Conservation (phyloP, 2,329 filamentous ascomycete species). For the Pseudopithomyces chartarum region DNA sequence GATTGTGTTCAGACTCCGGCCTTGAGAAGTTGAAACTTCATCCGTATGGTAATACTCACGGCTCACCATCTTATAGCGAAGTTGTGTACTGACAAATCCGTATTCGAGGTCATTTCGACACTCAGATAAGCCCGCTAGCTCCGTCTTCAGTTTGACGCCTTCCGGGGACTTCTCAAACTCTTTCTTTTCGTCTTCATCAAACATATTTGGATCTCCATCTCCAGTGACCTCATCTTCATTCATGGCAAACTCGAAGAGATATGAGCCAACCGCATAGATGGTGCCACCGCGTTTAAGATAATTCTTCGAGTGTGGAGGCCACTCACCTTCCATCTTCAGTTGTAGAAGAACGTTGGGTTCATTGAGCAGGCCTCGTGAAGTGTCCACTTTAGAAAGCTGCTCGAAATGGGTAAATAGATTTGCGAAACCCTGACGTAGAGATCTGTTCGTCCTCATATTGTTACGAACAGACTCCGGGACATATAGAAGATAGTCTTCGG, state of each 20-base stretch:
- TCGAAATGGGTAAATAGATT: constrained; percentile 40
- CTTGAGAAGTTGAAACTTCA: not conserved
- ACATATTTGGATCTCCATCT: not conserved
- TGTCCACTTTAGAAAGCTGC: constrained; percentile 17
- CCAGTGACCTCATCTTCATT: not conserved
- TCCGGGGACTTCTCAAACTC: not conserved
- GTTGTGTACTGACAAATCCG: constrained; percentile 2
- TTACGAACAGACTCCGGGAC: constrained; percentile 20
- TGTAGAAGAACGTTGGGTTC: not conserved
- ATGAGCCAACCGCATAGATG: not conserved
- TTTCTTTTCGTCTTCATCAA: not conserved
- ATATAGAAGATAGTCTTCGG: constrained; percentile 22
- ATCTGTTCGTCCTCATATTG: constrained; percentile 43
- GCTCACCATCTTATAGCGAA: not conserved
- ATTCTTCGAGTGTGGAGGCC: constrained; percentile 1
- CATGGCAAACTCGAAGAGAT: constrained; percentile 1
- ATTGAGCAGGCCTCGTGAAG: not conserved
- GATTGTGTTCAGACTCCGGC: not conserved
- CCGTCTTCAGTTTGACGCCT: not conserved
- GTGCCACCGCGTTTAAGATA: not conserved
- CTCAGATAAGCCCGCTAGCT: not conserved
- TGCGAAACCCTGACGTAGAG: constrained; percentile 40
- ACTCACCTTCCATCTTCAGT: not conserved
- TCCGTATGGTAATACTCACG: not conserved
- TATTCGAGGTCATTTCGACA: constrained; percentile 7